phyloP scores from a whole-genome alignment of 2,329 filamentous ascomycete genomes.

The Ceratocystis smalleyi region DNA sequence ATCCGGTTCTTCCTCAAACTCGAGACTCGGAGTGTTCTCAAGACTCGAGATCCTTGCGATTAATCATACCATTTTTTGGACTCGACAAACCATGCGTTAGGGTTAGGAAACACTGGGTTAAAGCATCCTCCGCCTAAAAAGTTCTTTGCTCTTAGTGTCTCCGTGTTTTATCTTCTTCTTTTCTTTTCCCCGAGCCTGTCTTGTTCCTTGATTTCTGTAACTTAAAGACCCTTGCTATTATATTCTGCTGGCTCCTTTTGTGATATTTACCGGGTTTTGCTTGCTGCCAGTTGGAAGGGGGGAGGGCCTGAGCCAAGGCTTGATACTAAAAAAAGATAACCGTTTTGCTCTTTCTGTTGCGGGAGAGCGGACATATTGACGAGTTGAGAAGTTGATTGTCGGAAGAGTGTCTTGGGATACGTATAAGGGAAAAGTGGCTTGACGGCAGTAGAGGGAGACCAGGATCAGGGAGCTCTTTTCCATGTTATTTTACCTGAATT shows the following conservation, averaged over 20 bases:
- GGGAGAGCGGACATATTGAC: not conserved
- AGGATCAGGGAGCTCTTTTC: not conserved
- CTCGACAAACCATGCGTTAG: not conserved
- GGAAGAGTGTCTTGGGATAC: not conserved
- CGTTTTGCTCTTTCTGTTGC: not conserved
- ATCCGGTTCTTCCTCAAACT: too few relatives aligned
- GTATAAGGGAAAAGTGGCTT: not conserved
- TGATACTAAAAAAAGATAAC: slow-evolving; percentile 1
- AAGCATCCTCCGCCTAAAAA: too few relatives aligned
- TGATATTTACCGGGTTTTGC: not conserved
- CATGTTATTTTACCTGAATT: not conserved
- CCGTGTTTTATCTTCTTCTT: slow-evolving; percentile 1
- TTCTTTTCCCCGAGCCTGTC: not conserved
- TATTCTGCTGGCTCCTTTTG: not conserved
- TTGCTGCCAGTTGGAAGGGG: not conserved
- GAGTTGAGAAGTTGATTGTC: slow-evolving; percentile 2
- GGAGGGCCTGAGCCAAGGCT: not conserved
- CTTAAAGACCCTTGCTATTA: not conserved
- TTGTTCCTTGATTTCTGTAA: not conserved
- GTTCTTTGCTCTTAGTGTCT: not conserved
- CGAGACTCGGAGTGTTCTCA: too few relatives aligned
- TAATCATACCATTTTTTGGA: not conserved
- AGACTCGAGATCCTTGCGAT: too few relatives aligned
- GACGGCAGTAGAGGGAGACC: not conserved
- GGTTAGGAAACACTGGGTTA: not conserved